phyloP scores from a whole-genome alignment of 306 rosid genomes.

The Corylus heterophylla region DNA sequence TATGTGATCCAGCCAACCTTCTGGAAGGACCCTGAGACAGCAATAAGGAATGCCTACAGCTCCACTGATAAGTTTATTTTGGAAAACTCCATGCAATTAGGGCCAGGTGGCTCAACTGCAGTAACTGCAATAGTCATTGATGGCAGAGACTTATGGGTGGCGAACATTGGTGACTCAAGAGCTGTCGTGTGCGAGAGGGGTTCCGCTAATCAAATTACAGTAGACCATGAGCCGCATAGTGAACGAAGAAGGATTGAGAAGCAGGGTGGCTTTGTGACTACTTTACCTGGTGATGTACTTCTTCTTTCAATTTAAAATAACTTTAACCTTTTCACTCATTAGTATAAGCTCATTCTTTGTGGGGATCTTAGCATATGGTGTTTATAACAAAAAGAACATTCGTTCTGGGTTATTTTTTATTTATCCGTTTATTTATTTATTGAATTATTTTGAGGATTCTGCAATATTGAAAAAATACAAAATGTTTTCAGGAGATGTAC shows the following conservation, averaged over 20 bases:
- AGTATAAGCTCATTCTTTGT: not conserved
- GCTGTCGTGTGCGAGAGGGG: conserved; percentile 19
- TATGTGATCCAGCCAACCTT: conserved; percentile 7
- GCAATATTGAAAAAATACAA: not conserved
- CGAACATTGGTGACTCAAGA: conserved; percentile 22
- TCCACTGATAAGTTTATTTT: conserved; percentile 18
- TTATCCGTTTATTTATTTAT: not conserved
- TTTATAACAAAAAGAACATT: not conserved
- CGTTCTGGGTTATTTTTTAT: not conserved
- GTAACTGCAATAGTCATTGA: conserved; percentile 26
- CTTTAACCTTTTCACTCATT: not conserved
- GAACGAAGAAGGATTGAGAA: conserved; percentile 23
- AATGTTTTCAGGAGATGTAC: conserved; percentile 24
- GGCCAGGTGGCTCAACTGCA: conserved; percentile 26
- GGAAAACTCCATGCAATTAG: conserved; percentile 14
- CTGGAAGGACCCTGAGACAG: conserved; percentile 5
- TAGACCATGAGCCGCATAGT: conserved; percentile 26
- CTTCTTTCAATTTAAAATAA: not conserved
- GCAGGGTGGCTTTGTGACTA: conserved; percentile 24
- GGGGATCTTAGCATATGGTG: not conserved
- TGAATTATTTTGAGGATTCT: not conserved
- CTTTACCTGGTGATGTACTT: conserved; percentile 17
- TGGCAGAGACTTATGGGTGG: conserved; percentile 21
- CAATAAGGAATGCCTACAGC: conserved; percentile 18
- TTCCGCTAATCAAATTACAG: conserved; percentile 10